A percentile compares a stretch with the other conserved stretches of the same genome.
phyloP scores from a whole-genome alignment of 768 basidiomycete genomes.

The Rhodotorula babjevae region DNA sequence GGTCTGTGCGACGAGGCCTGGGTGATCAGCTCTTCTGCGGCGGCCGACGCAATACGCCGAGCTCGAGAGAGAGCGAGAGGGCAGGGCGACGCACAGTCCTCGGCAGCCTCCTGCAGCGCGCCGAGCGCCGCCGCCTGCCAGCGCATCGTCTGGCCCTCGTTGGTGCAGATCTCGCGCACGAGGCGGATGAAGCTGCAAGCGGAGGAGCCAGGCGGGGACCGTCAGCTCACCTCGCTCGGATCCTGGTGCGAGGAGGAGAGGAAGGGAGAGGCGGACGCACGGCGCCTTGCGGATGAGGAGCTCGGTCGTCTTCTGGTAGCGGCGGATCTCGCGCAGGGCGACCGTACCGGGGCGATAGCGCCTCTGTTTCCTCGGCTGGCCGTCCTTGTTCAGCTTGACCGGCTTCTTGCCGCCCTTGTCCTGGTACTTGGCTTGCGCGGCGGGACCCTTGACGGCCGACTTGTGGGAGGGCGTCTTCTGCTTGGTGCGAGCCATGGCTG shows the following conservation, averaged over 20 bases:
- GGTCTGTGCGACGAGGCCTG: not conserved
- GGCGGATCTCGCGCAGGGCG: constrained; percentile 53
- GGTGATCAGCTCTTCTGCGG: too few relatives aligned
- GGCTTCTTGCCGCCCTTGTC: too few relatives aligned
- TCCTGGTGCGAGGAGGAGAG: constrained; percentile 51
- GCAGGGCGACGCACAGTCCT: constrained; percentile 49
- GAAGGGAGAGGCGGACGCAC: constrained; percentile 42
- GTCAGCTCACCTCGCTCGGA: constrained; percentile 34
- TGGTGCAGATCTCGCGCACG: constrained; percentile 71
- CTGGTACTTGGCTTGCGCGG: not conserved
- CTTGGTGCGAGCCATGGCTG: not conserved
- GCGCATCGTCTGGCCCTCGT: constrained; percentile 58
- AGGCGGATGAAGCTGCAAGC: constrained; percentile 56
- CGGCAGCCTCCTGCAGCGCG: constrained; percentile 55
- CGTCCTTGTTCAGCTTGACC: not conserved
- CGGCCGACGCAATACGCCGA: too few relatives aligned
- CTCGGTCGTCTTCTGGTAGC: constrained; percentile 46
- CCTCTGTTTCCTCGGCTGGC: constrained; percentile 62
- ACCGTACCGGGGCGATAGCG: constrained; percentile 53
- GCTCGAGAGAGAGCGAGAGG: constrained; percentile 45
- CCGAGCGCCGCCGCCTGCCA: constrained; percentile 54
- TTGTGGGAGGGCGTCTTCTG: not conserved
- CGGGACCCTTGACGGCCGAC: not conserved
- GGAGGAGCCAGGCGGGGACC: not conserved
- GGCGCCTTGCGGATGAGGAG: constrained; percentile 47